Percentiles rank a stretch among this genome's conserved stretches.
These are phyloP conservation scores for Paraconiothyrium brasiliense DNA, from an alignment of 2,329 filamentous ascomycete species.

Conservation along the genomic window DNA sequence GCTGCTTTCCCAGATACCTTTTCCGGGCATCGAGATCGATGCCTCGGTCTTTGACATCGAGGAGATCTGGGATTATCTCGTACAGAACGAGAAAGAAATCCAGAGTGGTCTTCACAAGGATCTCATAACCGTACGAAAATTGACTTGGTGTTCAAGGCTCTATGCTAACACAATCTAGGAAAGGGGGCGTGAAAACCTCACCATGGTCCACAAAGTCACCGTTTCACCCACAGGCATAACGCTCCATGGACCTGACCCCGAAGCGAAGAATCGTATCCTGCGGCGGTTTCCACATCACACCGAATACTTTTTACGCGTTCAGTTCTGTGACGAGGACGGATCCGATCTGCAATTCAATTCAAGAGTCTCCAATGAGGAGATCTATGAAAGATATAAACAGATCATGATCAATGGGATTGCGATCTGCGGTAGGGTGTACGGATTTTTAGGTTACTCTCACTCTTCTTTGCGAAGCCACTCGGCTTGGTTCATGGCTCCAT, in stretches of 20 bases:
- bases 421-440: constrained; percentile 20
- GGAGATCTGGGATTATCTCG: constrained; percentile 16
- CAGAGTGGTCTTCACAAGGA: neutral
- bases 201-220: constrained; percentile 13
- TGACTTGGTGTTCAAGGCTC: neutral
- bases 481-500: constrained; percentile 28
- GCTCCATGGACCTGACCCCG: constrained; percentile 59
- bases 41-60: constrained; percentile 18
- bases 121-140: neutral
- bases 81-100: constrained; percentile 19
- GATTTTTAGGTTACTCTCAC: constrained; percentile 25
- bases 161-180: neutral
- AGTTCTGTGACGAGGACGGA: constrained; percentile 76
- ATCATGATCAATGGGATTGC: constrained; percentile 66
- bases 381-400: constrained; percentile 60
- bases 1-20: constrained; percentile 21
- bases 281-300: constrained; percentile 18
- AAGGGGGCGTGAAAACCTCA: neutral
- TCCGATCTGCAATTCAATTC: constrained; percentile 67
- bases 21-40: constrained; percentile 17
- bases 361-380: constrained; percentile 17
- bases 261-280: constrained; percentile 58
- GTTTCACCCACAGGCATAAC: constrained; percentile 48
- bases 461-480: constrained; percentile 22
- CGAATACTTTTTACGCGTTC: constrained; percentile 59